Conservation (phyloP, 345 rosid species). For the Salix purpurea region DNA sequence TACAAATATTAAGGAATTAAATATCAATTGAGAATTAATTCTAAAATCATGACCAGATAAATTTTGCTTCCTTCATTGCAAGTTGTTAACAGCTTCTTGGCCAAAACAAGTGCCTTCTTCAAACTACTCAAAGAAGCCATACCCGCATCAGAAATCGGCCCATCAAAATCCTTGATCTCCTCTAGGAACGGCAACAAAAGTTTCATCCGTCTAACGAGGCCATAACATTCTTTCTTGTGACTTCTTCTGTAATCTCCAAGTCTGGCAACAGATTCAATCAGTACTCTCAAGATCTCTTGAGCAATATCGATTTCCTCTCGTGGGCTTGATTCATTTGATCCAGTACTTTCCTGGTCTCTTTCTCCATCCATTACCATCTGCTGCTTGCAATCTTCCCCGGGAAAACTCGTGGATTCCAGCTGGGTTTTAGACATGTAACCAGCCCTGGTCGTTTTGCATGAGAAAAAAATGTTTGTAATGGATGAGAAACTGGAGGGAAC, state of each 20-base stretch:
- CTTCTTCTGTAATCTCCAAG: conserved; percentile 49
- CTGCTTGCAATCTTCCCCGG: not conserved
- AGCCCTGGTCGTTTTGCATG: not conserved
- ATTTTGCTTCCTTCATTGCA: conserved; percentile 85
- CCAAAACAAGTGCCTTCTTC: conserved; percentile 44
- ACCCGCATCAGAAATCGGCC: conserved; percentile 23
- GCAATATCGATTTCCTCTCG: conserved; percentile 26
- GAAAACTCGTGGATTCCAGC: not conserved
- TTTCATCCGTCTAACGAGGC: conserved; percentile 62
- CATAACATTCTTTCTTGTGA: conserved; percentile 54
- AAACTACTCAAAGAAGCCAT: conserved; percentile 25
- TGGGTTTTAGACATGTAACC: not conserved
- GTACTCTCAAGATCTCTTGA: conserved; percentile 27
- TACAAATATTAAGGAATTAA: not conserved
- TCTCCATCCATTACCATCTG: conserved; percentile 30
- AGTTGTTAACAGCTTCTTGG: conserved; percentile 42
- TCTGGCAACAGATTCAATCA: conserved; percentile 45
- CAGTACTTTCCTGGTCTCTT: conserved; percentile 18
- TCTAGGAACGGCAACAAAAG: conserved; percentile 59
- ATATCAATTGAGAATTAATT: not conserved
- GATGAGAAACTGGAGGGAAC: not conserved
- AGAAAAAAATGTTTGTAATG: not conserved
- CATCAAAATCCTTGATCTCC: conserved; percentile 41
- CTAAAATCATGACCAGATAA: conserved; percentile 41
- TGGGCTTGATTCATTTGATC: conserved; percentile 1